Conservation (phyloP, 73 alveolate species). For the Paramecium bursaria region DNA sequence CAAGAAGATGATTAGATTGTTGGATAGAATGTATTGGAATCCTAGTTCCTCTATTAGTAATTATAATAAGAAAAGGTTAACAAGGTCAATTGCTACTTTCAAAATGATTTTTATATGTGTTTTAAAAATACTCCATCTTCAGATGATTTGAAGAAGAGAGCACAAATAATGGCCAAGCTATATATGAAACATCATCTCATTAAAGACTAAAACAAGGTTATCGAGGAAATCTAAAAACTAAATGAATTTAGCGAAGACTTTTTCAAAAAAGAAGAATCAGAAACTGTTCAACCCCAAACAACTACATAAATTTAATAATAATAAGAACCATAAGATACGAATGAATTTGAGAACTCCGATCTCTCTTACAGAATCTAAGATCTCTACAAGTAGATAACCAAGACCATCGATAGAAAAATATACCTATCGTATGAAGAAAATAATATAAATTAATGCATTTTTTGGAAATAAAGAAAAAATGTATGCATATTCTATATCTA, state of each 20-base stretch:
- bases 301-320: background rate
- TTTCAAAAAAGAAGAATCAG: conserved; percentile 1
- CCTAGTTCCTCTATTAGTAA: conserved; percentile 10
- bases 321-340: background rate
- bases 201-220: background rate
- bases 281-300: background rate
- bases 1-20: background rate
- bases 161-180: conserved; percentile 23
- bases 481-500: too few relatives aligned
- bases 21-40: background rate
- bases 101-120: conserved; percentile 17
- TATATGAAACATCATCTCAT: conserved; percentile 46
- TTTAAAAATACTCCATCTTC: background rate
- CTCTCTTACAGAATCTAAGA: background rate
- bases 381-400: background rate
- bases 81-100: conserved; percentile 1
- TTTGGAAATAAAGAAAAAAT: conserved; percentile 29
- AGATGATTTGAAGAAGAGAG: conserved; percentile 24
- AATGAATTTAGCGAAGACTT: background rate
- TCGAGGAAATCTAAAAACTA: background rate
- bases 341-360: background rate
- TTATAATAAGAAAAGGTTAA: conserved; percentile 15
- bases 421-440: conserved; percentile 2
- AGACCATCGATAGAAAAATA: background rate
- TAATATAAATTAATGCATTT: conserved; percentile 8